These are phyloP conservation scores for Leishmania gerbilli DNA, from an alignment of 208 protist genomes.

Conservation along the genomic window DNA sequence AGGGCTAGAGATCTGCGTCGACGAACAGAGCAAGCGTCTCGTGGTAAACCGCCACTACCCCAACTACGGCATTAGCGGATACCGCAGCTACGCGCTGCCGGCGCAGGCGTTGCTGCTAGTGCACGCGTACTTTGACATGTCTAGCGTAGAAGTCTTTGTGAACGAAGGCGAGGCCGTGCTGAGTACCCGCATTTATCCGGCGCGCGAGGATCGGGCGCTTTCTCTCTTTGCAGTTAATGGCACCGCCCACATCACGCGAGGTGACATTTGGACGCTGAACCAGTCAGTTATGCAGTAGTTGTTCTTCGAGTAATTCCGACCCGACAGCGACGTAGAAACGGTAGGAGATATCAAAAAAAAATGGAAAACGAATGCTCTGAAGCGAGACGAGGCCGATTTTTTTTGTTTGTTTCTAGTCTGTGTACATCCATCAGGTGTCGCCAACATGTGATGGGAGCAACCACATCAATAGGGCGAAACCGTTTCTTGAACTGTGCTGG, in stretches of 20 bases:
- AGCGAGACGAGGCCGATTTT: not conserved
- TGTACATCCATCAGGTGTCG: not conserved
- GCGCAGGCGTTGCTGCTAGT: conserved; percentile 26
- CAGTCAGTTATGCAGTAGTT: conserved; percentile 47
- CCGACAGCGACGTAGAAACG: not conserved
- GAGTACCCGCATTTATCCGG: conserved; percentile 56
- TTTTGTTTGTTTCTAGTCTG: not conserved
- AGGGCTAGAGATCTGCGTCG: conserved; percentile 54
- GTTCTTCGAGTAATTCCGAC: not conserved
- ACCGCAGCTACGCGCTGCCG: conserved; percentile 49
- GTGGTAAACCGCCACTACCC: conserved; percentile 63
- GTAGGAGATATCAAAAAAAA: not conserved
- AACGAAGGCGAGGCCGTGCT: conserved; percentile 51
- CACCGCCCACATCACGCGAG: conserved; percentile 33
- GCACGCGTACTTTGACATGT: conserved; percentile 58
- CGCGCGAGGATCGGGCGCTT: conserved; percentile 31
- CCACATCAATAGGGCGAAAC: not conserved
- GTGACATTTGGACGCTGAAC: conserved; percentile 49
- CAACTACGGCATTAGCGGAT: conserved; percentile 53
- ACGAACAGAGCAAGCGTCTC: conserved; percentile 38
- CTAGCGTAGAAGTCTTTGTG: conserved; percentile 64
- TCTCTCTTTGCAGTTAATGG: conserved; percentile 47
- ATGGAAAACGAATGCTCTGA: not conserved
- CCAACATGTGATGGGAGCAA: not conserved
- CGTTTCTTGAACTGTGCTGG: not conserved